Conservation (phyloP, 1,284 basidiomycete species). For the Microstroma glucosiphilum region DNA sequence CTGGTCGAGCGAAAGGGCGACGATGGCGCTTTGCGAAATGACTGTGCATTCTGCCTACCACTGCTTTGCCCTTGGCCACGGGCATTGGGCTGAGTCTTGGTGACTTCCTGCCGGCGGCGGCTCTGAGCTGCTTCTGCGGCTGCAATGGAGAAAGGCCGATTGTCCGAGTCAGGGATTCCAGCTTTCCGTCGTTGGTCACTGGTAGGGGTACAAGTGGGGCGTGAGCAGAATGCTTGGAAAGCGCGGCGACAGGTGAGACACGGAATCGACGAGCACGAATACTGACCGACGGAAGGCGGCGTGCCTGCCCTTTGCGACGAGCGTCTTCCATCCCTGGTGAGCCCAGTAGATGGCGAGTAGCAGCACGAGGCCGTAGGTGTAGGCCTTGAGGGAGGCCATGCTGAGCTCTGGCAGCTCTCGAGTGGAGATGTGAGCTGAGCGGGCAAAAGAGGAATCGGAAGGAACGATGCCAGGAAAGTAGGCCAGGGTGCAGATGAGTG, state of each 20-base stretch:
- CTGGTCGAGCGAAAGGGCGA: no score
- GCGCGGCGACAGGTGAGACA: neutral
- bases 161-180: conserved; percentile 1
- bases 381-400: conserved; percentile 3
- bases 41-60: no score
- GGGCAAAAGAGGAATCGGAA: no score
- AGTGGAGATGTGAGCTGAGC: no score
- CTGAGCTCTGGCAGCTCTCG: neutral
- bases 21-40: no score
- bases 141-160: neutral
- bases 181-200: conserved; percentile 1
- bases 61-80: no score
- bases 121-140: neutral
- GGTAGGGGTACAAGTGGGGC: neutral
- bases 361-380: neutral
- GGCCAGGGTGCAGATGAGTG: no score
- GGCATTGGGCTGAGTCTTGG: no score
- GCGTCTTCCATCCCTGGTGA: neutral
- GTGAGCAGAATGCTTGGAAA: neutral
- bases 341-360: neutral
- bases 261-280: neutral
- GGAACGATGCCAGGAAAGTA: no score
- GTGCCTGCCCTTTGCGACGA: neutral
- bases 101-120: no score
- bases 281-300: neutral